Percentiles rank a stretch among this genome's conserved stretches.
These are phyloP conservation scores for Agrocybe praecox DNA, from an alignment of 768 basidiomycete genomes.

Conservation along the genomic window DNA sequence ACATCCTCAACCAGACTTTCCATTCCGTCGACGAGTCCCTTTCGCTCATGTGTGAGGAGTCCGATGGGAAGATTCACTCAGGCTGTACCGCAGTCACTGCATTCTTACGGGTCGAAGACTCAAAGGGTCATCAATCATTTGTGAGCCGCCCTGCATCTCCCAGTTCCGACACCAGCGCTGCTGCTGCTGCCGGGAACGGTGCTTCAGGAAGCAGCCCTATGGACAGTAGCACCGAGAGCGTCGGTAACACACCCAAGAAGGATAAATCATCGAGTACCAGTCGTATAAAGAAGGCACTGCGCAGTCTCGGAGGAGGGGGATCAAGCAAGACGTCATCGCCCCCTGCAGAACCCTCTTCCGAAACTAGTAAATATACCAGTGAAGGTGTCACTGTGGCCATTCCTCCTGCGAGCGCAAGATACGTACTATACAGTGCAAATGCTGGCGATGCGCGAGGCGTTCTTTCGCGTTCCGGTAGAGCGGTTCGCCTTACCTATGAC, in stretches of 20 bases:
- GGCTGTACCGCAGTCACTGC: slow-evolving; percentile 98
- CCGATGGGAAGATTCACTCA: slow-evolving; percentile 91
- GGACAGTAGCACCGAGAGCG: slow-evolving; percentile 43
- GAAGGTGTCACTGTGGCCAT: slow-evolving; percentile 35
- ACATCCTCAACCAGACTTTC: slow-evolving; percentile 91
- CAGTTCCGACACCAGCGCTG: slow-evolving; percentile 31
- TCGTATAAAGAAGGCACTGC: slow-evolving; percentile 58
- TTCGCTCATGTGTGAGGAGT: slow-evolving; percentile 82
- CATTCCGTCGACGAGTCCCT: slow-evolving; percentile 87
- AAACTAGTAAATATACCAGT: slow-evolving; percentile 27
- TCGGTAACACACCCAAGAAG: slow-evolving; percentile 30
- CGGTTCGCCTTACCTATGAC: slow-evolving; percentile 94
- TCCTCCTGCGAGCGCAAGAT: slow-evolving; percentile 55
- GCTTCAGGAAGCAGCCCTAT: slow-evolving; percentile 40
- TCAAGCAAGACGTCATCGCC: slow-evolving; percentile 27
- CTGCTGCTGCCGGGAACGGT: slow-evolving; percentile 30
- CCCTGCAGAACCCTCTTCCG: slow-evolving; percentile 34
- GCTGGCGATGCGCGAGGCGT: slow-evolving; percentile 97
- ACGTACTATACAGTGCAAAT: slow-evolving; percentile 93
- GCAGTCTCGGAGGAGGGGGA: slow-evolving; percentile 44
- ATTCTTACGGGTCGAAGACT: slow-evolving; percentile 91
- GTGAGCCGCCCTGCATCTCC: slow-evolving; percentile 37
- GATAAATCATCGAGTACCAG: slow-evolving; percentile 46
- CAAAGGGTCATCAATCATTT: slow-evolving; percentile 73
- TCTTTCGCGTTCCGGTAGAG: slow-evolving; percentile 86